These are phyloP conservation scores for Elasticomyces elasticus DNA, from an alignment of 495 filamentous ascomycete species.

Conservation along the genomic window DNA sequence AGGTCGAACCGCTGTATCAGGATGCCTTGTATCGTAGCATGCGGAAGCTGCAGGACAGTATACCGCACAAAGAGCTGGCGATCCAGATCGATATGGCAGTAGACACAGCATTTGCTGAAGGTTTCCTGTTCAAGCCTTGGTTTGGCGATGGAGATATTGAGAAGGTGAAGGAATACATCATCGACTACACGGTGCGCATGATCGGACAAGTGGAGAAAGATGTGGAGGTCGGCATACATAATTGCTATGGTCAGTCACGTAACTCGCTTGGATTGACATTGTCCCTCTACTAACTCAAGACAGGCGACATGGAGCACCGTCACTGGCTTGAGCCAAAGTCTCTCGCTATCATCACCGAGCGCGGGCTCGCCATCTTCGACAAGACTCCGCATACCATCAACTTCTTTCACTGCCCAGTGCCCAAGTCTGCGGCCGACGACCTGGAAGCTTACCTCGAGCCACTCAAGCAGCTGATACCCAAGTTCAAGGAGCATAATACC, in stretches of 20 bases:
- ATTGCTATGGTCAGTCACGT: conserved; percentile 33
- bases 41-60: conserved; percentile 29
- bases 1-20: conserved; percentile 37
- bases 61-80: conserved; percentile 35
- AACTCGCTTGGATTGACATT: neutral
- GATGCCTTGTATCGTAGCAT: conserved; percentile 28
- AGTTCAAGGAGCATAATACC: conserved; percentile 15
- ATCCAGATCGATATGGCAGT: conserved; percentile 38
- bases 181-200: conserved; percentile 17
- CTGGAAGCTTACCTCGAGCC: conserved; percentile 27
- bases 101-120: conserved; percentile 33
- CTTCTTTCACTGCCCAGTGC: conserved; percentile 40
- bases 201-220: conserved; percentile 29
- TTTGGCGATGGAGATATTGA: conserved; percentile 29
- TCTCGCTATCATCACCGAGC: conserved; percentile 26
- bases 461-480: conserved; percentile 27
- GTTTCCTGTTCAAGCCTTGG: conserved; percentile 27
- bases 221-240: conserved; percentile 36
- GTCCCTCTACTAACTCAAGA: neutral
- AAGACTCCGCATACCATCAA: conserved; percentile 20
- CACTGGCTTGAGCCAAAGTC: conserved; percentile 37
- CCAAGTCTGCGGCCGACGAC: conserved; percentile 29
- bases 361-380: conserved; percentile 10
- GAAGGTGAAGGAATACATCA: conserved; percentile 31
- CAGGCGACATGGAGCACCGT: conserved; percentile 32